Evolutionary conservation across 2,329 filamentous ascomycete species (phyloP), one percentile per base, ranked within the genome.

Genomic region (Sordariomycetes sp.): DNA sequence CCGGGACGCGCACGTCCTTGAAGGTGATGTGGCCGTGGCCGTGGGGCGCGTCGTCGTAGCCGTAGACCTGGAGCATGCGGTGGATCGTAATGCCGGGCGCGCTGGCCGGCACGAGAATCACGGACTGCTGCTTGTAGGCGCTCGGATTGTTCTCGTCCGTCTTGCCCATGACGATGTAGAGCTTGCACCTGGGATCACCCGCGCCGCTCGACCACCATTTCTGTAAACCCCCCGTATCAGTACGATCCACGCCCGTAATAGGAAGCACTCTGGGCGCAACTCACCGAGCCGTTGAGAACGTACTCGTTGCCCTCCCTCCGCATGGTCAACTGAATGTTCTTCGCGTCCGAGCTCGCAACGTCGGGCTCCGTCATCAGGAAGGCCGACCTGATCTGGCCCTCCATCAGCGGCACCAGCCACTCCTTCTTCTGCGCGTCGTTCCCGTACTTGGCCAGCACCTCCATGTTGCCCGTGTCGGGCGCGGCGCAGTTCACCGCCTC

Each of bases 131-230:
- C 68, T 82, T 83, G 81, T 97, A 96, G 24, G 85, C 76, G 70
- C 92, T 86, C 62, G 79, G 74, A 77, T 95, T 88, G 64, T 77
- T 76, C 54, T 88, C 79, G 68, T 95, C 89, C 14, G 83, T 88
- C 80, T 97, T 96, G 74, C 90, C 94, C 89, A 99, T 96, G 66
- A 96, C 91, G 61, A 99, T 86, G 76, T 97, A 97, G 70, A 99
- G 79, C 72, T 88, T 81, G 79, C 94, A 99, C 66, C 93, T 83
- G 60, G 88, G 88, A 74, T 99, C 94, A 60, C 94, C 94, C 20
- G 92, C 91, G 63, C 94, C 94, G 62, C 90, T 96, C 32, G 90
- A 96, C 94, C 94, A 99, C 94, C 94, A 99, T 90, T 99, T 99
- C 83, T 93, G 66, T 18, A 3, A 4, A n/a, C 20, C 28, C 8